Evolutionary conservation across 106 monocot genomes (phyloP), one percentile per base, ranked within the genome.

Genomic region (Dioscorea dumetorum): DNA sequence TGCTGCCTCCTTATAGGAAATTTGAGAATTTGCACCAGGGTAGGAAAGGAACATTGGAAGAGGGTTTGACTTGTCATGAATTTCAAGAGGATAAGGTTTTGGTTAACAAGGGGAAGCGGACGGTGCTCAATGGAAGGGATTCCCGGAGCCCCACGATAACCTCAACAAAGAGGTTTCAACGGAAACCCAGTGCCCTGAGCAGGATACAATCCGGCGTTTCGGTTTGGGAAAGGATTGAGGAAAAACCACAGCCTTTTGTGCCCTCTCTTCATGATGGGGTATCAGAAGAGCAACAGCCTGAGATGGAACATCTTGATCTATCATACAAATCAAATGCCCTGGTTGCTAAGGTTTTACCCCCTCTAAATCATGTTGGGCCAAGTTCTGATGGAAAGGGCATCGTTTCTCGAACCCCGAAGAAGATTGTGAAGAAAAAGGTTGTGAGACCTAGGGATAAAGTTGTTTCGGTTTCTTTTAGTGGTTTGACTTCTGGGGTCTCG

Each of bases 141-240:
- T 62, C 9, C 68, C 35, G 62, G 8, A 34, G 57, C 17, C 3
- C 24, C 33, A 54, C 35, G 18, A n/a, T 57, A 22, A 72, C 18
- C 14, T 49, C 58, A 2, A 12, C 4, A 0, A 73, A 66, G 23
- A 60, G 49, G 17, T 31, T 60, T 58, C 70, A 59, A 11, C 68
- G 73, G 67, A 88, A 79, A 32, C 33, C 67, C 15, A 83, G 72
- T 48, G 78, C 78, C 7, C 63, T 79, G 35, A 65, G 71, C 2
- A 78, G 79, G 57, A 71, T 66, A 66, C 84, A 80, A 57, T 76
- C 69, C 5, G 73, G 76, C 9, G 19, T 70, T 18, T 88, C 88
- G 57, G 88, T 88, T 8, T 88, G 88, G 88, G 77, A 77, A 12
- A 71, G 88, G 70, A 74, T 88, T 33, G 79, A 84, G 64, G 79